A percentile compares a stretch with the other conserved stretches of the same genome.
phyloP scores from a whole-genome alignment of 164 flowering plant species.

The Magnolia kwangsiensis region DNA sequence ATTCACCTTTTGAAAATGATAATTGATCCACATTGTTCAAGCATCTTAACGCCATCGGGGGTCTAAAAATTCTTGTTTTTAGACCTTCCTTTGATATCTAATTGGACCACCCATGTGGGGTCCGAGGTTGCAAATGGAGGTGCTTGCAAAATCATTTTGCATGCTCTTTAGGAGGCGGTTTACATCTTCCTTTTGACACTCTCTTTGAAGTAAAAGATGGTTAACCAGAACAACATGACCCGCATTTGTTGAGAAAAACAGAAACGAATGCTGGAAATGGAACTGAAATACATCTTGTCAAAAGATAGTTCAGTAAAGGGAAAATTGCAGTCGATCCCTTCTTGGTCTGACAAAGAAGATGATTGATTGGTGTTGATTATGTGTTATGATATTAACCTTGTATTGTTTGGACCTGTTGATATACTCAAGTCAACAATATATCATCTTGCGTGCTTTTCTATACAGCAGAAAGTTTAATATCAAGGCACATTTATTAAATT shows the following conservation, averaged over 20 bases:
- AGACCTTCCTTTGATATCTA: not conserved
- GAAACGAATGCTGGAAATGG: not conserved
- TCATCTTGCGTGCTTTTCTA: not conserved
- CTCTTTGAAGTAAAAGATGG: not conserved
- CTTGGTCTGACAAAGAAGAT: not conserved
- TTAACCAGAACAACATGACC: not conserved
- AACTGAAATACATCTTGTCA: not conserved
- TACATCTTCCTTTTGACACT: not conserved
- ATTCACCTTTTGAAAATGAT: too few species aligned
- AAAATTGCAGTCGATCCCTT: not conserved
- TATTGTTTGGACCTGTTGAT: not conserved
- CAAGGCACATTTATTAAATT: too few species aligned
- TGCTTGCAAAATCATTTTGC: too few species aligned
- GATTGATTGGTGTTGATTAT: not conserved
- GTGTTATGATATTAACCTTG: not conserved
- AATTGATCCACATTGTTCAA: too few species aligned
- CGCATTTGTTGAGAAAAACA: not conserved
- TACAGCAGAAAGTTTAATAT: not conserved
- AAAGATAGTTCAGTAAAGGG: not conserved
- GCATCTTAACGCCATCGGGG: not conserved
- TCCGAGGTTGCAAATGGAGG: not conserved
- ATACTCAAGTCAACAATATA: not conserved
- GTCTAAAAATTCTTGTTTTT: not conserved
- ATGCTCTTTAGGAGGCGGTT: not conserved
- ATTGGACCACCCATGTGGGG: not conserved